Evolutionary conservation across 768 basidiomycete species (phyloP), one percentile per base, ranked within the genome.

Genomic region (Tricholoma matsutake): DNA sequence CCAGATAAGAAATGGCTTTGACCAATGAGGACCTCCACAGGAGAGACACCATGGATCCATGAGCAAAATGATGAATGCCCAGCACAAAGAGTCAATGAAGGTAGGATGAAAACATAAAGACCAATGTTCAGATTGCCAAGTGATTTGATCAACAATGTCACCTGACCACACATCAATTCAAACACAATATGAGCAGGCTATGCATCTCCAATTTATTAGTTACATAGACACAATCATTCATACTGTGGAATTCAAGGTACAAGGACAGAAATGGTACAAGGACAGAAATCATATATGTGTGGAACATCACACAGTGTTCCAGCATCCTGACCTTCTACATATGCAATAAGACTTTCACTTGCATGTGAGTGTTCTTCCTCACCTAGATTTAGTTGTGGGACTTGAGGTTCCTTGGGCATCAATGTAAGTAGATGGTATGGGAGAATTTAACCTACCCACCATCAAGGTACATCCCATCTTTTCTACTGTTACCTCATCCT

Each of bases 401-500:
- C 14, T 31, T 16, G 29, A 29, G 51, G 51, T 52, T 52, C 28
- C 51, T 29, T 29, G 13, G 13, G 51, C 2, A 1, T 52, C 13
- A 52, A 52, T 4, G 6, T 22, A 52, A 52, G 29, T 52, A n/a
- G 7, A 31, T 31, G 51, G 29, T 31, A 31, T 14, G 31, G 49
- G 29, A 9, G 29, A 51, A 25, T 29, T 5, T 52, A 28, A 52
- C 51, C 29, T 29, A 52, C 51, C 51, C 29, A 52, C 29, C 51
- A 52, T 52, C 14, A 28, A n/a, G 16, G 11, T 52, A 31, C 29
- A 8, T 14, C 51, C 51, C 51, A 52, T 52, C 11, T 52, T 52
- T 52, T 52, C 51, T n/a, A 52, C 51, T 52, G 51, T 52, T n/a
- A 52, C 29, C 28, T 52, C 51, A 52, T 52, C 51, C 51, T 52